Evolutionary conservation across 2,329 filamentous ascomycete species (phyloP).

Genomic region (Aspergillus candidus): DNA sequence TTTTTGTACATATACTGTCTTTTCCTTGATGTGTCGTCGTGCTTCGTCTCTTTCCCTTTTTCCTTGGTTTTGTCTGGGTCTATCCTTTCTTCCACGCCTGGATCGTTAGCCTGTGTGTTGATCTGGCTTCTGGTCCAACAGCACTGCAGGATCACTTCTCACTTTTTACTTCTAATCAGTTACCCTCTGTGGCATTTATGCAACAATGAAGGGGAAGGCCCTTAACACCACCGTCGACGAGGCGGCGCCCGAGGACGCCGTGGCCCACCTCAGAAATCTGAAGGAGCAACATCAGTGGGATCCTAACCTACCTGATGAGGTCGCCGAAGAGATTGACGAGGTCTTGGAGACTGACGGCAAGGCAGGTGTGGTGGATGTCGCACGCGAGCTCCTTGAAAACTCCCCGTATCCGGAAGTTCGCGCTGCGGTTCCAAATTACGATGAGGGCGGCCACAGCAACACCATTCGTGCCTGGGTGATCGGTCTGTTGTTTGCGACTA

Average conservation of each 20-base stretch:
- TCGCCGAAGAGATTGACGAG: slow-evolving; percentile 55
- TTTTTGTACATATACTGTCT: too few relatives aligned
- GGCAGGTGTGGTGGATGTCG: slow-evolving; percentile 52
- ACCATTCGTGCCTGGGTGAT: slow-evolving; percentile 61
- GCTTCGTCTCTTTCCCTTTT: too few relatives aligned
- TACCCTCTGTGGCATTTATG: too few relatives aligned
- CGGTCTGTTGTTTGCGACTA: slow-evolving; percentile 54
- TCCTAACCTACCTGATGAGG: slow-evolving; percentile 59
- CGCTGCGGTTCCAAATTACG: slow-evolving; percentile 59
- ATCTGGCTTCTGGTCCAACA: too few relatives aligned
- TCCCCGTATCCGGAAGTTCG: slow-evolving; percentile 64
- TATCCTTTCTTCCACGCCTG: too few relatives aligned
- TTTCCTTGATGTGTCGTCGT: too few relatives aligned
- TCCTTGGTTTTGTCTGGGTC: too few relatives aligned
- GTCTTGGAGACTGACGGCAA: slow-evolving; percentile 51
- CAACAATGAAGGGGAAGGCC: too few relatives aligned
- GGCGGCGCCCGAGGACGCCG: slow-evolving; percentile 16
- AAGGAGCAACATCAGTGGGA: slow-evolving; percentile 59
- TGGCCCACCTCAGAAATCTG: slow-evolving; percentile 47
- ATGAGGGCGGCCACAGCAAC: slow-evolving; percentile 59
- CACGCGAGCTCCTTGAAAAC: slow-evolving; percentile 58
- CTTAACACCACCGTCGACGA: too few relatives aligned
- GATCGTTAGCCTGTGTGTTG: too few relatives aligned
- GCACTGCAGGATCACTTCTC: too few relatives aligned
- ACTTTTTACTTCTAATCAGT: too few relatives aligned